Conservation (phyloP, 2,329 filamentous ascomycete genomes). For the Hymenoscyphus fraxineus region DNA sequence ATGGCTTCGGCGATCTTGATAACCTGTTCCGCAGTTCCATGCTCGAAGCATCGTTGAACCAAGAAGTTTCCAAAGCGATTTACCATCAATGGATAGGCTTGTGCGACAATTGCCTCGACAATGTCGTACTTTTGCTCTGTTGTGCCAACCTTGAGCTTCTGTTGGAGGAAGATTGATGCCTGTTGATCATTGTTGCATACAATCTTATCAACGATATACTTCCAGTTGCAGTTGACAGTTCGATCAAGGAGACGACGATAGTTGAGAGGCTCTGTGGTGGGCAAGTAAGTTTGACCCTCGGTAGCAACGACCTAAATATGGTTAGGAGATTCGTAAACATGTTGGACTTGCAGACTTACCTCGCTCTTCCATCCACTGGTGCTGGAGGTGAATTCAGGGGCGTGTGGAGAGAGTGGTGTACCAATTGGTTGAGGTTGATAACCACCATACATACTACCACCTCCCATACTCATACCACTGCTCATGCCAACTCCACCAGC, state of each 20-base stretch:
- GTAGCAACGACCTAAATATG: conserved; percentile 42
- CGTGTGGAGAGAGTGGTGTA: conserved; percentile 68
- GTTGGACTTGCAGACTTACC: conserved; percentile 23
- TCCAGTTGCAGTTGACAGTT: conserved; percentile 97
- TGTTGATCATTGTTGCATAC: conserved; percentile 99
- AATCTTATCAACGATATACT: conserved; percentile 99
- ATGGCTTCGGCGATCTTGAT: conserved; percentile 93
- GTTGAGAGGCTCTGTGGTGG: conserved; percentile 87
- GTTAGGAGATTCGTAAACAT: conserved; percentile 29
- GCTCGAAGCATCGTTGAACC: conserved; percentile 97
- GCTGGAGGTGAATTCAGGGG: conserved; percentile 66
- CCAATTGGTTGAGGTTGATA: conserved; percentile 53
- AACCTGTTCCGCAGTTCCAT: conserved; percentile 91
- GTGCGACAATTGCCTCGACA: conserved; percentile 90
- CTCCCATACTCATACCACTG: conserved; percentile 22
- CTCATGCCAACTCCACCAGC: conserved; percentile 20
- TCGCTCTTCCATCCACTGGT: conserved; percentile 36
- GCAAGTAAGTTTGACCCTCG: conserved; percentile 73
- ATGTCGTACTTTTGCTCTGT: conserved; percentile 96
- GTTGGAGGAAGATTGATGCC: conserved; percentile 96
- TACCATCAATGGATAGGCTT: conserved; percentile 94
- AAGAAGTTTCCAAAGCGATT: conserved; percentile 99
- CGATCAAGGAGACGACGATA: conserved; percentile 93
- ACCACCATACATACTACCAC: conserved; percentile 34
- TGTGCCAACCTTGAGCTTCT: conserved; percentile 96